These are phyloP conservation scores for Talaromyces sp. DNA, from an alignment of 2,329 filamentous ascomycete genomes.

Conservation along the genomic window DNA sequence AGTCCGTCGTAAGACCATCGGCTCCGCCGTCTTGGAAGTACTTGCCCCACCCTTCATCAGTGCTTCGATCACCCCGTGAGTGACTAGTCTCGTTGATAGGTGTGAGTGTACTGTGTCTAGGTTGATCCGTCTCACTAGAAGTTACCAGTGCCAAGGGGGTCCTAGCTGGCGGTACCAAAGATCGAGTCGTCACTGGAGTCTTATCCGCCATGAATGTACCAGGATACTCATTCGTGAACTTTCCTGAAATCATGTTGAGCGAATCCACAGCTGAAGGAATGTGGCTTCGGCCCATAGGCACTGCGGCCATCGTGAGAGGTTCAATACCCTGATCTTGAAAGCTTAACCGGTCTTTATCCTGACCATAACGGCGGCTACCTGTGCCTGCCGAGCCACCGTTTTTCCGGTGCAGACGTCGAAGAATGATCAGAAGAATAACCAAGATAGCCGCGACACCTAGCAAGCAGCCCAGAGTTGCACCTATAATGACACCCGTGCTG, in stretches of 20 bases:
- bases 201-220: slow-evolving; percentile 28
- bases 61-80: slow-evolving; percentile 37
- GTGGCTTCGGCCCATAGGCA: slow-evolving; percentile 45
- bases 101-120: slow-evolving; percentile 24
- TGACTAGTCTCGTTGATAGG: slow-evolving; percentile 20
- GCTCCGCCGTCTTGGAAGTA: slow-evolving; percentile 44
- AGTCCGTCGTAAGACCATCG: slow-evolving; percentile 26
- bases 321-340: slow-evolving; percentile 46
- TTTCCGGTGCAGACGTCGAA: slow-evolving; percentile 59
- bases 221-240: slow-evolving; percentile 26
- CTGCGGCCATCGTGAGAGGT: slow-evolving; percentile 40
- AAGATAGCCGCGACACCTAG: slow-evolving; percentile 68
- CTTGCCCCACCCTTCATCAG: slow-evolving; percentile 48
- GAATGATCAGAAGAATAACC: slow-evolving; percentile 65
- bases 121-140: slow-evolving; percentile 26
- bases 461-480: slow-evolving; percentile 77
- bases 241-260: slow-evolving; percentile 41
- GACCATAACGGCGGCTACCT: slow-evolving; percentile 41
- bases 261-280: slow-evolving; percentile 40
- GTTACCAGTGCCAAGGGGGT: slow-evolving; percentile 31
- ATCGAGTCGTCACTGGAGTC: slow-evolving; percentile 4
- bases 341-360: slow-evolving; percentile 55
- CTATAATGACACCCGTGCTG: slow-evolving; percentile 61
- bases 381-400: slow-evolving; percentile 47
- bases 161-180: slow-evolving; percentile 20